Base-by-base conservation (phyloP, 2,329 filamentous ascomycete species). In the Ceratocystis alfenasii region DNA sequence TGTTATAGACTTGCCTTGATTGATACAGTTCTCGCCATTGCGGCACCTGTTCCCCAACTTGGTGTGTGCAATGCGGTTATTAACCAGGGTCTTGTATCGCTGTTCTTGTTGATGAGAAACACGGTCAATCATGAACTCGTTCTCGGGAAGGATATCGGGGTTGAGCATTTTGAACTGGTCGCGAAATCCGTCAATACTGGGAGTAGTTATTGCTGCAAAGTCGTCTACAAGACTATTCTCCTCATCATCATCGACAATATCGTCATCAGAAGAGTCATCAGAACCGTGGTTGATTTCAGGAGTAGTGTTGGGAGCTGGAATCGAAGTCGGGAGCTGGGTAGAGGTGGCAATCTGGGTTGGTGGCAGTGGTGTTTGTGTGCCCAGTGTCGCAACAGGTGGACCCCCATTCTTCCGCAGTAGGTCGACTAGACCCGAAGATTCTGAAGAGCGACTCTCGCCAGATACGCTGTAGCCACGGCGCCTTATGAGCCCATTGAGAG, bases 41-140 rank as follows among this genome's bases (percentile, higher is more conserved):
- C 80, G 71, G 72, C 90, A 95, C 20, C 76, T 81, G 30, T 78
- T 78, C 1, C 87, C 82, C 7, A 17, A 17, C 60, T 81, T 79
- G 1, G 85, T 77, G 72, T 96, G 91, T 70, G 87, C 87, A 66
- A 89, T 79, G 72, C 85, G 87, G 68, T 81, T 78, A 46, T 84
- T 86, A 36, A 93, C 78, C 17, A 96, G 78, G 33, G 83, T 83
- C 74, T 92, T 94, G 75, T 92, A 95, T 65, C 91, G 84, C 67
- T 85, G 79, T 60, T 87, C 78, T 73, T 96, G 90, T 71, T 95
- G 90, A 69, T 89, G 83, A 0, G 88, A 89, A 70, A 96, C 88
- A 59, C 91, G 86, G 36, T 94, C 88, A 15, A 93, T 83, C 69
- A 96, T 79, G 74, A 85, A 86, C 41, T 71, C 76, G 70, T 82